Evolutionary conservation across 2,329 filamentous ascomycete genomes (phyloP), one percentile per base, ranked within the genome.

Genomic region (Pyrenophora seminiperda): DNA sequence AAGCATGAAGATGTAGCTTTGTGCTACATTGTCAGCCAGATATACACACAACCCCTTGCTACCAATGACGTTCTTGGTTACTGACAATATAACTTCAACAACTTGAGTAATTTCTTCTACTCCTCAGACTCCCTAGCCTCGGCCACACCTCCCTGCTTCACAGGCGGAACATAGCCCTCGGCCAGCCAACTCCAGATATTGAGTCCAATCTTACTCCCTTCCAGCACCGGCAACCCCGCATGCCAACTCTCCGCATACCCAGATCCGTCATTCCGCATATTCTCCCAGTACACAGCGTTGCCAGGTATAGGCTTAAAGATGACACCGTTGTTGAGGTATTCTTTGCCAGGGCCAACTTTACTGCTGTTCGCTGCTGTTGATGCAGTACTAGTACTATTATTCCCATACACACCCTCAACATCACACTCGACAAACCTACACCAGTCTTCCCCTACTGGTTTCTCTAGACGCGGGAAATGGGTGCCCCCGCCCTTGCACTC

Each of bases 151-250:
- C 27, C 30, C 18, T 49, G 27, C 30, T 54, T 54, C 14, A 41
- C 33, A 15, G 22, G 17, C 11, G 62, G 59, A 32, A 63, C 56
- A 50, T 61, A 67, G 4, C 63, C 65, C 14, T 68, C 62, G 68
- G 83, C 80, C 66, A 79, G 81, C 82, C 82, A 85, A 68, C 80
- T 84, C 83, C 83, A 86, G 53, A 86, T 83, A 70, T 86, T 86
- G 69, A 86, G 67, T 0, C 83, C 83, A 48, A 85, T 76, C 73
- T 86, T 86, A 30, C 71, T 75, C 2, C 83, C 83, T 32, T 68
- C 74, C 40, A 70, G 68, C 0, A 86, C 83, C 7, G 83, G 82
- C 62, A 84, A 72, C 4, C 81, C 83, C 34, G 82, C 82, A 75
- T 86, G 83, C 75, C 83, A 83, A 24, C 80, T 83, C 68, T 85